Evolutionary conservation across 495 filamentous ascomycete genomes (phyloP).

Genomic region (Tricharina praecox): DNA sequence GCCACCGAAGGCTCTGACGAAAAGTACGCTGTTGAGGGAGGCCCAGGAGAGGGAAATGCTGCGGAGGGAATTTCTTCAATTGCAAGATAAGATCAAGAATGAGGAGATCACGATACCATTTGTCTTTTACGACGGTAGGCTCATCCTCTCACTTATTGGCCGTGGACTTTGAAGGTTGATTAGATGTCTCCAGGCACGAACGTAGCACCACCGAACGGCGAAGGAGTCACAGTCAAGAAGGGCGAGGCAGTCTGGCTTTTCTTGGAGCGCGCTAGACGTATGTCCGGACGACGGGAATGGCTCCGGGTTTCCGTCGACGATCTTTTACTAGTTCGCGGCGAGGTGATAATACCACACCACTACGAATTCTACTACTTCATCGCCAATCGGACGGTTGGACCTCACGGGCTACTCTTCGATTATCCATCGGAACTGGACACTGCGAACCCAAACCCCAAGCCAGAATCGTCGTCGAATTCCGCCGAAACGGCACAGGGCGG

Average conservation of each 20-base stretch:
- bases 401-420: slow-evolving; percentile 59
- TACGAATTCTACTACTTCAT: slow-evolving; percentile 96
- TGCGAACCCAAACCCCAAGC: slow-evolving; percentile 9
- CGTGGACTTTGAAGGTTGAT: slow-evolving; percentile 3
- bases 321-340: slow-evolving; percentile 79
- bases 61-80: slow-evolving; percentile 63
- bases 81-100: slow-evolving; percentile 76
- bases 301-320: slow-evolving; percentile 90
- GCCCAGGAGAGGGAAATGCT: slow-evolving; percentile 65
- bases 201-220: slow-evolving; percentile 58
- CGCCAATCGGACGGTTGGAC: slow-evolving; percentile 64
- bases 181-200: slow-evolving; percentile 37
- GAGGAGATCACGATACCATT: slow-evolving; percentile 87
- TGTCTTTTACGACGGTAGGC: slow-evolving; percentile 81
- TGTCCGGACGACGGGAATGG: slow-evolving; percentile 51
- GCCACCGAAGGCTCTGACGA: slow-evolving; percentile 69
- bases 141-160: background rate
- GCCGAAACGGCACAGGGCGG: slow-evolving; percentile 37
- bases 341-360: slow-evolving; percentile 90
- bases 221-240: slow-evolving; percentile 65
- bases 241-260: slow-evolving; percentile 85
- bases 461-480: background rate
- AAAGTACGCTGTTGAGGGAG: slow-evolving; percentile 64
- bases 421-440: slow-evolving; percentile 39
- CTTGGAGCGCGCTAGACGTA: slow-evolving; percentile 44